These are phyloP conservation scores for Trichoderma polysporum DNA, from an alignment of 2,329 filamentous ascomycete species.

Conservation along the genomic window DNA sequence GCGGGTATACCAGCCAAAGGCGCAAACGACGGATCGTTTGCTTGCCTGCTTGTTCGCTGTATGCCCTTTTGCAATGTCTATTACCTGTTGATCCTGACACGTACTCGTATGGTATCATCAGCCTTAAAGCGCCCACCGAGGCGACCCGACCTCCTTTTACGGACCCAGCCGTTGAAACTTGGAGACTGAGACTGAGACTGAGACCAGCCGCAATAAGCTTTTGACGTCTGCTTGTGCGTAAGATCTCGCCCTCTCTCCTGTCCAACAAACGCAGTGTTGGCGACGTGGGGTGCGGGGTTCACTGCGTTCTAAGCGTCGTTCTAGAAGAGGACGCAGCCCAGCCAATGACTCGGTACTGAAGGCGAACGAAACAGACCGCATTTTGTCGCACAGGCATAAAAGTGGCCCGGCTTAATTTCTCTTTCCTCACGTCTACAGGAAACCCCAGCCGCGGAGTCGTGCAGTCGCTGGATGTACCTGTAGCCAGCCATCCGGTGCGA, in stretches of 20 bases:
- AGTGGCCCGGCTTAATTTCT: not conserved
- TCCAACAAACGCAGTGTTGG: not conserved
- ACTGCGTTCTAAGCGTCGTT: slow-evolving; percentile 15
- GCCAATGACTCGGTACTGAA: slow-evolving; percentile 7
- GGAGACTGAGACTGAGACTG: not conserved
- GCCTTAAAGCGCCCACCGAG: not conserved
- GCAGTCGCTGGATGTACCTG: not conserved
- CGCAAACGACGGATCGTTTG: no score
- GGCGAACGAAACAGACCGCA: slow-evolving; percentile 2
- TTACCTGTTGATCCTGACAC: not conserved
- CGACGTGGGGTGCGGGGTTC: slow-evolving; percentile 22
- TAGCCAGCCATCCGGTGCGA: not conserved
- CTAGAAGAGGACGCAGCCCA: slow-evolving; percentile 14
- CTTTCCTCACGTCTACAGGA: not conserved
- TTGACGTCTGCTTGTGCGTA: not conserved
- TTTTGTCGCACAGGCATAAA: not conserved
- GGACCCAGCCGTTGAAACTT: not conserved
- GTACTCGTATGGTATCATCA: not conserved
- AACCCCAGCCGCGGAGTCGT: not conserved
- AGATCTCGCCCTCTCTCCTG: not conserved
- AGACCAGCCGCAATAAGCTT: not conserved
- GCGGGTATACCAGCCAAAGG: slow-evolving; percentile 5
- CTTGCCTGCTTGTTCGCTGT: not conserved
- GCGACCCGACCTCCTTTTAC: not conserved
- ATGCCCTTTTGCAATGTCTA: not conserved